Conservation (phyloP, 768 basidiomycete genomes). For the Xanthoconium purpureum region DNA sequence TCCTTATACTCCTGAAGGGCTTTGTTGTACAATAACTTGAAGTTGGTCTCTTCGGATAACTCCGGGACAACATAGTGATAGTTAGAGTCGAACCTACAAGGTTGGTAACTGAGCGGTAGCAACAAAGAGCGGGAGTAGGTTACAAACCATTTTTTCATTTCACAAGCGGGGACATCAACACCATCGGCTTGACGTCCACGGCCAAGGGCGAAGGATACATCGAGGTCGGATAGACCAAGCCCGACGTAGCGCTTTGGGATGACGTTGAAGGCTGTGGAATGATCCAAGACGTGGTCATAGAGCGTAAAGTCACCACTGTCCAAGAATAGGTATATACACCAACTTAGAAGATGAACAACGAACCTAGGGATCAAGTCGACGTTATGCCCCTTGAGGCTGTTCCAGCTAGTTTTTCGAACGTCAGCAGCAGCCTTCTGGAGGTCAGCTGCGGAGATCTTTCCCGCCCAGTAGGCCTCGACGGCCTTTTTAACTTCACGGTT, state of each 20-base stretch:
- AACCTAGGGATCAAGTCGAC: constrained; percentile 93
- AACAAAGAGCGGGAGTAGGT: neutral
- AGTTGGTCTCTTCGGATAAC: constrained; percentile 83
- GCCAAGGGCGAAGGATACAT: constrained; percentile 98
- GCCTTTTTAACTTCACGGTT: constrained; percentile 98
- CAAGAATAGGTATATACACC: constrained; percentile 14
- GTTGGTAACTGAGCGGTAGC: neutral
- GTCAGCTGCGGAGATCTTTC: constrained; percentile 83
- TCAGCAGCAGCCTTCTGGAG: constrained; percentile 86
- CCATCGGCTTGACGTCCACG: constrained; percentile 93
- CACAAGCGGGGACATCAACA: constrained; percentile 94
- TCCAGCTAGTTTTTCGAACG: constrained; percentile 88
- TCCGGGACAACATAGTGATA: constrained; percentile 99
- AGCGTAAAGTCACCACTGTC: constrained; percentile 95
- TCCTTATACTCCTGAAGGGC: constrained; percentile 91
- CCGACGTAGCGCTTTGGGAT: constrained; percentile 92
- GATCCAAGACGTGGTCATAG: constrained; percentile 98
- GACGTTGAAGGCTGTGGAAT: constrained; percentile 93
- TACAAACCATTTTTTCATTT: constrained; percentile 99
- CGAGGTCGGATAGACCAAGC: constrained; percentile 81
- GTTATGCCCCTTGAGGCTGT: constrained; percentile 73
- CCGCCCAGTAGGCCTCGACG: constrained; percentile 97
- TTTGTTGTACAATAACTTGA: constrained; percentile 97
- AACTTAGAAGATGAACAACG: constrained; percentile 19
- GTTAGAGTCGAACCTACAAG: constrained; percentile 90